phyloP scores from a whole-genome alignment of 345 rosid genomes.

The Syzygium oleosum region DNA sequence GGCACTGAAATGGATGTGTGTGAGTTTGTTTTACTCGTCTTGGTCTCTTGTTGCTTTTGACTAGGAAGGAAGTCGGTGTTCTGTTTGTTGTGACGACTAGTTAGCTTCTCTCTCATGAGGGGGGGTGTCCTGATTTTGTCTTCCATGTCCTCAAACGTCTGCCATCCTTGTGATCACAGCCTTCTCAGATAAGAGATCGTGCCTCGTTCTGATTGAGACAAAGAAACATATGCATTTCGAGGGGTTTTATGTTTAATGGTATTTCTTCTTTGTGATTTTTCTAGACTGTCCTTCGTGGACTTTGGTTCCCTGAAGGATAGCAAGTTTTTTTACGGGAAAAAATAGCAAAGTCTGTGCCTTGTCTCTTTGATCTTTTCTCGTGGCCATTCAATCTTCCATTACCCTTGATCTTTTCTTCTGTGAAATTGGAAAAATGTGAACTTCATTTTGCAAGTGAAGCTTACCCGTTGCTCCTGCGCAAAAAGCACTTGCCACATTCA shows the following conservation, averaged over 20 bases:
- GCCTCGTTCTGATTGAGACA: background rate
- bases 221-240: background rate
- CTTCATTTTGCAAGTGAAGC: background rate
- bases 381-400: background rate
- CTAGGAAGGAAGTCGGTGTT: background rate
- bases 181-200: background rate
- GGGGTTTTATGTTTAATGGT: background rate
- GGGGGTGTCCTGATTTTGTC: background rate
- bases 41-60: background rate
- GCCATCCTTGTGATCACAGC: background rate
- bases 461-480: background rate
- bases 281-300: background rate
- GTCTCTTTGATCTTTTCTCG: background rate
- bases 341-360: background rate
- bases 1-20: background rate
- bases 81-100: background rate
- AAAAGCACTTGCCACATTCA: background rate
- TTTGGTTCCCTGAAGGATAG: background rate
- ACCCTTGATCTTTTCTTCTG: background rate
- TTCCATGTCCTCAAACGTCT: background rate
- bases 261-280: background rate
- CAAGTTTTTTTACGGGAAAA: background rate
- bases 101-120: background rate
- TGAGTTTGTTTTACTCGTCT: background rate
- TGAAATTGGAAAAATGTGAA: background rate